Evolutionary conservation across 345 rosid species (phyloP).

Genomic region (Bruguiera gymnorhiza): DNA sequence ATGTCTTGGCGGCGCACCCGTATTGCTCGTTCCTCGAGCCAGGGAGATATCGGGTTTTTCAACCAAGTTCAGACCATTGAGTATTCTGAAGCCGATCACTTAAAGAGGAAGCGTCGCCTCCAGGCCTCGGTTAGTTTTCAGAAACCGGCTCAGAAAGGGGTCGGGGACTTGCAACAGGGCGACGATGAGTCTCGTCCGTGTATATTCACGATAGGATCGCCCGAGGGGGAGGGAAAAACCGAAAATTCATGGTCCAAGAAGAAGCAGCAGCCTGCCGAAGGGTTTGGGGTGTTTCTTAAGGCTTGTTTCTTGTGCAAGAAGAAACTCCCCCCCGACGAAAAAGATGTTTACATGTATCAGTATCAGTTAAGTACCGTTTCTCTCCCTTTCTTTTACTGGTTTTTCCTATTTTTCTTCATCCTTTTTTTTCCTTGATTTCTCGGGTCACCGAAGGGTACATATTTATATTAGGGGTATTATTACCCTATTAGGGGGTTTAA

Average conservation of each 20-base stretch:
- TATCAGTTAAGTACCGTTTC: conserved; percentile 15
- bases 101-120: conserved; percentile 5
- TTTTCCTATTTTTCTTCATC: background rate
- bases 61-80: conserved; percentile 11
- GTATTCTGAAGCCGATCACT: background rate
- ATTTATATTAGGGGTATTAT: too few species aligned
- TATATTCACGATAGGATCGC: conserved; percentile 15
- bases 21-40: conserved; percentile 23
- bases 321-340: conserved; percentile 2
- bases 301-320: conserved; percentile 32
- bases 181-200: background rate
- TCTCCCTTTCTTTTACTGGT: background rate
- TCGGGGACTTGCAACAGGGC: background rate
- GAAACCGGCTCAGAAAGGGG: background rate
- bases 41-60: conserved; percentile 21
- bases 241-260: background rate
- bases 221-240: background rate
- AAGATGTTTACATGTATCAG: conserved; percentile 28
- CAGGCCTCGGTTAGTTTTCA: background rate
- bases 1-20: conserved; percentile 16
- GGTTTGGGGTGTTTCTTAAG: conserved; percentile 28
- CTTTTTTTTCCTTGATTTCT: too few species aligned
- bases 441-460: too few species aligned
- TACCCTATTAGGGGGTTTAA: too few species aligned
- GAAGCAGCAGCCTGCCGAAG: conserved; percentile 21